Conservation (phyloP, 768 basidiomycete species). For the Calocera cornea region DNA sequence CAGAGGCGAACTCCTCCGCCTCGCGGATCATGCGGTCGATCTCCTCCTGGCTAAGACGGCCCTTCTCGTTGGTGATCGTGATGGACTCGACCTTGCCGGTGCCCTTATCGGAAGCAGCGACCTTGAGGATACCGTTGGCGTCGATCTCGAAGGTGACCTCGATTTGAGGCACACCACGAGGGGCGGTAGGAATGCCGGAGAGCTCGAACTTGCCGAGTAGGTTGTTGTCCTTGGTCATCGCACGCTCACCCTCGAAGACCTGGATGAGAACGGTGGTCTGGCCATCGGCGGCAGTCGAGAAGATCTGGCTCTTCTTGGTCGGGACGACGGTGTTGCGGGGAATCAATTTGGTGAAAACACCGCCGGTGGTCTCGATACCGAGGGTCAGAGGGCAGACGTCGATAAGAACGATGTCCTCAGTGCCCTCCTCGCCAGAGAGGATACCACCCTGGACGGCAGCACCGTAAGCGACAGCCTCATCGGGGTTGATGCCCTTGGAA, state of each 20-base stretch:
- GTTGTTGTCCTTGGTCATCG: slow-evolving; percentile 97
- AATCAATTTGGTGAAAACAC: slow-evolving; percentile 96
- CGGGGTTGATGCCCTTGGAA: slow-evolving; percentile 96
- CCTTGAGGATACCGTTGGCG: slow-evolving; percentile 91
- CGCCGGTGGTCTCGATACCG: slow-evolving; percentile 95
- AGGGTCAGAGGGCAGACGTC: slow-evolving; percentile 95
- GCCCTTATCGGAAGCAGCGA: slow-evolving; percentile 84
- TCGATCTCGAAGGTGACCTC: slow-evolving; percentile 95
- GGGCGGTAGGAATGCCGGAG: slow-evolving; percentile 81
- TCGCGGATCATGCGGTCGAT: slow-evolving; percentile 94
- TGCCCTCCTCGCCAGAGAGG: slow-evolving; percentile 85
- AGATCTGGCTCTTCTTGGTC: slow-evolving; percentile 91
- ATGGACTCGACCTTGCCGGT: slow-evolving; percentile 81
- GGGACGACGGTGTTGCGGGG: slow-evolving; percentile 97
- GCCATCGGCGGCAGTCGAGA: slow-evolving; percentile 78
- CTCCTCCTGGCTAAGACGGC: slow-evolving; percentile 74
- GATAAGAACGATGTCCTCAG: slow-evolving; percentile 82
- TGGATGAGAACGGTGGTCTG: slow-evolving; percentile 91
- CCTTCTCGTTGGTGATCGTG: slow-evolving; percentile 94
- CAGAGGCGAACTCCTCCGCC: slow-evolving; percentile 77
- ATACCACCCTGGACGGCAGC: slow-evolving; percentile 98
- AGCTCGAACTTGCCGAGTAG: slow-evolving; percentile 95
- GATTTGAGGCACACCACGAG: slow-evolving; percentile 93
- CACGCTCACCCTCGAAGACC: slow-evolving; percentile 94
- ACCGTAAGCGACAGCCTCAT: slow-evolving; percentile 98